Evolutionary conservation across 306 rosid genomes (phyloP).

Genomic region (Albizia julibrissin): DNA sequence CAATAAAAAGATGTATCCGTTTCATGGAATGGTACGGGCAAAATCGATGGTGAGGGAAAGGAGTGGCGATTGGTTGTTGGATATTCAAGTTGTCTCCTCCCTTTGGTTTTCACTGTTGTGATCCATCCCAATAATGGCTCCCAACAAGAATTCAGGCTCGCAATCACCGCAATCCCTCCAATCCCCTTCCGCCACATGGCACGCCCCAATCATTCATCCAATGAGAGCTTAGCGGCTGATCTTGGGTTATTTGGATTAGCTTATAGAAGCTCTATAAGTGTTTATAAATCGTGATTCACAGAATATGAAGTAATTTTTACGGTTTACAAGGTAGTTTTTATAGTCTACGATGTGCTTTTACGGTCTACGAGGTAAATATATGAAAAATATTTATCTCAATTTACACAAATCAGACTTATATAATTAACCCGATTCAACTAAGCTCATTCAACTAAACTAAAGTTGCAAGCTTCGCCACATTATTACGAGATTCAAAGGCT

Average conservation of each 20-base stretch:
- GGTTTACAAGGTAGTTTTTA: too few relatives aligned
- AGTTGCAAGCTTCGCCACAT: not conserved
- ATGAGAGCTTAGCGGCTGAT: not conserved
- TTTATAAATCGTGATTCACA: too few relatives aligned
- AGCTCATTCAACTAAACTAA: too few relatives aligned
- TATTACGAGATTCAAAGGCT: not conserved
- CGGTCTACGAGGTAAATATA: too few relatives aligned
- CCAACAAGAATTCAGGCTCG: slow-evolving; percentile 23
- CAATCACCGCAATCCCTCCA: slow-evolving; percentile 10
- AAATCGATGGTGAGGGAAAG: not conserved
- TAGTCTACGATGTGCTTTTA: too few relatives aligned
- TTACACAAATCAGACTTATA: too few relatives aligned
- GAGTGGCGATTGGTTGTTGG: slow-evolving; percentile 27
- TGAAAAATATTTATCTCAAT: too few relatives aligned
- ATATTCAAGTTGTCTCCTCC: slow-evolving; percentile 34
- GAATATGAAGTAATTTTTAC: too few relatives aligned
- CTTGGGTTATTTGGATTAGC: too few relatives aligned
- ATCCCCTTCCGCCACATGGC: not conserved
- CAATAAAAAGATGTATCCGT: not conserved
- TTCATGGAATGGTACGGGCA: not conserved
- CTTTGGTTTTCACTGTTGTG: slow-evolving; percentile 29
- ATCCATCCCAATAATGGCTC: slow-evolving; percentile 32
- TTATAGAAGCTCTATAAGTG: too few relatives aligned
- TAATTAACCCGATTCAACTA: too few relatives aligned
- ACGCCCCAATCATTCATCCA: not conserved